phyloP scores from a whole-genome alignment of 345 rosid genomes.

The Citrus unshiu region DNA sequence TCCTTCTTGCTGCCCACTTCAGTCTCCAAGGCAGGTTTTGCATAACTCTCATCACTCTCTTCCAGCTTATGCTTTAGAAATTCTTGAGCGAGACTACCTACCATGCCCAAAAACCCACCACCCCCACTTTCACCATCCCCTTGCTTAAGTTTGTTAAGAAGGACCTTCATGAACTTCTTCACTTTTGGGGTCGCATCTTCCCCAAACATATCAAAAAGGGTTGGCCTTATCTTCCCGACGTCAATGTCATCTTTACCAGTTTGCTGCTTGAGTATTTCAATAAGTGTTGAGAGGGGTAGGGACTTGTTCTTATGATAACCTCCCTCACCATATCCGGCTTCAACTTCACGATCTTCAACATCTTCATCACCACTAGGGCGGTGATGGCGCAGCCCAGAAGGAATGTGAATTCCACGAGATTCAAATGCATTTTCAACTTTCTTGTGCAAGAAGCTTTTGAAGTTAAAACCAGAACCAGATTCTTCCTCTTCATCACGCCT shows the following conservation, averaged over 20 bases:
- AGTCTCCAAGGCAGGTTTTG: constrained; percentile 68
- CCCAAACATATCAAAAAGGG: constrained; percentile 77
- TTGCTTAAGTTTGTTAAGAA: constrained; percentile 53
- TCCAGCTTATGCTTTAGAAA: constrained; percentile 80
- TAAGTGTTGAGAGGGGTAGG: constrained; percentile 75
- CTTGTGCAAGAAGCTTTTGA: constrained; percentile 48
- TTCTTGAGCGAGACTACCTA: constrained; percentile 79
- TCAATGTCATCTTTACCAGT: constrained; percentile 79
- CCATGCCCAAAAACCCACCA: constrained; percentile 77
- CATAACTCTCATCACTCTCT: constrained; percentile 55
- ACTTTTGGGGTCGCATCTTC: constrained; percentile 91
- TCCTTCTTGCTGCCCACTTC: constrained; percentile 66
- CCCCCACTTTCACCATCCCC: constrained; percentile 36
- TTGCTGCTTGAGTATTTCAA: constrained; percentile 83
- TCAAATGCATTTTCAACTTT: constrained; percentile 49
- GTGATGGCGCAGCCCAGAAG: constrained; percentile 42
- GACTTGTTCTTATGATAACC: constrained; percentile 57
- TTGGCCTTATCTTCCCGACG: constrained; percentile 81
- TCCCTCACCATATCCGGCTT: constrained; percentile 31
- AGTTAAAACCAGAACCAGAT: constrained; percentile 36
- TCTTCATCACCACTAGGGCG: constrained; percentile 34
- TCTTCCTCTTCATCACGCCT: constrained; percentile 31
- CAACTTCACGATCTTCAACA: constrained; percentile 30
- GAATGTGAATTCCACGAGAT: constrained; percentile 58
- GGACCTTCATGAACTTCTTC: constrained; percentile 91